Percentiles rank a stretch among this genome's conserved stretches.
Evolutionary conservation across 192 early-diverging fungal species (phyloP).

Genomic region (Spizellomyces punctatus): DNA sequence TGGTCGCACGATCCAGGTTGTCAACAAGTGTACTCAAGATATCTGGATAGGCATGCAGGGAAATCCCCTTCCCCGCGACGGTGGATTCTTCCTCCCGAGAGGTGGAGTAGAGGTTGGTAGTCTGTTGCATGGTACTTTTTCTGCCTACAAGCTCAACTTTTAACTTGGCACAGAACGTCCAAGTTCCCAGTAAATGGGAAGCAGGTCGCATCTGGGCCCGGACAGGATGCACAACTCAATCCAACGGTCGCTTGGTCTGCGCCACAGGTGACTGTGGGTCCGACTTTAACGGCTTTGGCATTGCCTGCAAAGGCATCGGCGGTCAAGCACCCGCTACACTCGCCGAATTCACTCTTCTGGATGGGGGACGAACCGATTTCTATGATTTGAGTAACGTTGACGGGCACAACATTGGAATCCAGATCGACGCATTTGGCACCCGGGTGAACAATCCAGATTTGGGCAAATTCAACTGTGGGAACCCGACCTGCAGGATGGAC

Average conservation of each 20-base stretch:
- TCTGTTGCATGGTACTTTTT: too few species aligned
- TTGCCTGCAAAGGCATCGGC: constrained; percentile 31
- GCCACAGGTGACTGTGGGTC: constrained; percentile 35
- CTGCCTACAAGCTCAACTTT: too few species aligned
- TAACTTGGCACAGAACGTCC: neutral
- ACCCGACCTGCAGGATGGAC: constrained; percentile 31
- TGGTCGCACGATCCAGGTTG: constrained; percentile 10
- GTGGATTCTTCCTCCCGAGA: constrained; percentile 19
- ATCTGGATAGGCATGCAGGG: constrained; percentile 34
- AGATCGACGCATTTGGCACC: constrained; percentile 29
- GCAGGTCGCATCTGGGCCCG: constrained; percentile 33
- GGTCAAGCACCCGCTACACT: constrained; percentile 34
- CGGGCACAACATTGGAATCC: constrained; percentile 32
- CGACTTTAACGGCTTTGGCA: constrained; percentile 22
- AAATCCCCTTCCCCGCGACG: constrained; percentile 19
- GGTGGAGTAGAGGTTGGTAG: neutral
- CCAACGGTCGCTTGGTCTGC: constrained; percentile 24
- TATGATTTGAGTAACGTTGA: constrained; percentile 41
- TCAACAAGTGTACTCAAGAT: constrained; percentile 29
- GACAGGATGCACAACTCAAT: constrained; percentile 17
- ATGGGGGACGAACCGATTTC: constrained; percentile 28
- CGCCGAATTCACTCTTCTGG: constrained; percentile 39
- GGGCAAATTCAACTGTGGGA: constrained; percentile 32
- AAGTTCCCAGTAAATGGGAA: constrained; percentile 13
- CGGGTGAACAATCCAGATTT: constrained; percentile 22